Conservation (phyloP, 2,329 filamentous ascomycete genomes). For the Penicillium sp. region DNA sequence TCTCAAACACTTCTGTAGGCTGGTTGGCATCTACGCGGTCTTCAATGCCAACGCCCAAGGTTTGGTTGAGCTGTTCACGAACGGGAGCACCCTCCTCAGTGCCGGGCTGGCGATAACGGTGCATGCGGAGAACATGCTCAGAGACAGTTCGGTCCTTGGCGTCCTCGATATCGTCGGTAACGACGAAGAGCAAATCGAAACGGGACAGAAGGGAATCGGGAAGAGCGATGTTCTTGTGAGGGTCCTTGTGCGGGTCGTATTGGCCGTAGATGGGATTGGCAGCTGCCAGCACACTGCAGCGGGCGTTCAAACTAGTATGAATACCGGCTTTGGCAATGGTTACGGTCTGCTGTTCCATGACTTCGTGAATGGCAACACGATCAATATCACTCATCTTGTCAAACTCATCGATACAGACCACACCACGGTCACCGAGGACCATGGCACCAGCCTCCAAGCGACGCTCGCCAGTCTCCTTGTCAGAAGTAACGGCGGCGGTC, state of each 20-base stretch:
- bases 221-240: conserved; percentile 96
- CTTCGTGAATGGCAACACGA: conserved; percentile 98
- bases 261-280: conserved; percentile 98
- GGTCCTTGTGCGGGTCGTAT: conserved; percentile 98
- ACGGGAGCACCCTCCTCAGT: conserved; percentile 94
- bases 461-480: conserved; percentile 96
- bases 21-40: conserved; percentile 72
- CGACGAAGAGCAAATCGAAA: conserved; percentile 97
- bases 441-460: conserved; percentile 96
- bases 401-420: conserved; percentile 99
- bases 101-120: conserved; percentile 89
- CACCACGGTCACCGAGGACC: conserved; percentile 95
- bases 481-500: conserved; percentile 92
- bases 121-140: conserved; percentile 97
- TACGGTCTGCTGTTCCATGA: conserved; percentile 99
- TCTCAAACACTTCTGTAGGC: conserved; percentile 90
- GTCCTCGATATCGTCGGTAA: conserved; percentile 98
- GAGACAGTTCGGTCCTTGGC: conserved; percentile 87
- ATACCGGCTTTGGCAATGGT: conserved; percentile 99
- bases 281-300: conserved; percentile 94
- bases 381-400: conserved; percentile 99
- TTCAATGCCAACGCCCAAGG: conserved; percentile 84
- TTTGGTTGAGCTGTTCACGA: conserved; percentile 82
- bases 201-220: conserved; percentile 95
- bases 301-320: conserved; percentile 93